phyloP scores from a whole-genome alignment of 2,329 filamentous ascomycete species.

The Venturiaceae sp. region DNA sequence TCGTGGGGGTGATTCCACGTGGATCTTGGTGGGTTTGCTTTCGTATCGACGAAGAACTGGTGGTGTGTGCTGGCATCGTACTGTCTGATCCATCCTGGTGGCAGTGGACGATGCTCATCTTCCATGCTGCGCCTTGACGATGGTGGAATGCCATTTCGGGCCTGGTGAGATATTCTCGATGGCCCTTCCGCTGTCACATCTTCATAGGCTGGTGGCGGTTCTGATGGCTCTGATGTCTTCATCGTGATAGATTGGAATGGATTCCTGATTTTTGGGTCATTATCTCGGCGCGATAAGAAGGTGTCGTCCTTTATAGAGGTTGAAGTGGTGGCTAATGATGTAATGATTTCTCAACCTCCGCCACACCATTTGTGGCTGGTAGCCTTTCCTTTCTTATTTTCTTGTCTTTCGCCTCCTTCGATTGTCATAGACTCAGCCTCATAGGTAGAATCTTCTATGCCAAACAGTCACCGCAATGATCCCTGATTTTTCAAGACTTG shows the following conservation, averaged over 20 bases:
- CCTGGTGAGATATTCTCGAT: conserved; percentile 9
- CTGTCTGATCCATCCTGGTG: conserved; percentile 46
- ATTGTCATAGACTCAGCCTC: no score
- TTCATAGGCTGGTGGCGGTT: neutral
- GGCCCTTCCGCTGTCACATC: neutral
- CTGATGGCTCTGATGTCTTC: neutral
- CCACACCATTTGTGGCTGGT: no score
- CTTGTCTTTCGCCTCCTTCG: no score
- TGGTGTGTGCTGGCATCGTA: conserved; percentile 45
- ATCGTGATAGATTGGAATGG: neutral
- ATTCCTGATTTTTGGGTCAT: no score
- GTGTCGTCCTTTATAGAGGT: neutral
- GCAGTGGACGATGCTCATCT: conserved; percentile 46
- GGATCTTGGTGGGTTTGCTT: conserved; percentile 41
- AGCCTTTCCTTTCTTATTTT: no score
- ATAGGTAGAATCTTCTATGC: no score
- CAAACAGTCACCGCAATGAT: no score
- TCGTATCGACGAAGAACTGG: conserved; percentile 56
- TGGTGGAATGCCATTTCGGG: conserved; percentile 44
- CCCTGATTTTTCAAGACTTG: no score
- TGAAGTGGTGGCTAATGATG: no score
- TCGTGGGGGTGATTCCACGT: conserved; percentile 56
- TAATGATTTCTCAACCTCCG: no score
- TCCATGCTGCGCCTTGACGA: conserved; percentile 49
- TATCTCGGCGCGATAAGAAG: no score